phyloP scores from a whole-genome alignment of 202 grass and related monocot species.

The Panicum virgatum region DNA sequence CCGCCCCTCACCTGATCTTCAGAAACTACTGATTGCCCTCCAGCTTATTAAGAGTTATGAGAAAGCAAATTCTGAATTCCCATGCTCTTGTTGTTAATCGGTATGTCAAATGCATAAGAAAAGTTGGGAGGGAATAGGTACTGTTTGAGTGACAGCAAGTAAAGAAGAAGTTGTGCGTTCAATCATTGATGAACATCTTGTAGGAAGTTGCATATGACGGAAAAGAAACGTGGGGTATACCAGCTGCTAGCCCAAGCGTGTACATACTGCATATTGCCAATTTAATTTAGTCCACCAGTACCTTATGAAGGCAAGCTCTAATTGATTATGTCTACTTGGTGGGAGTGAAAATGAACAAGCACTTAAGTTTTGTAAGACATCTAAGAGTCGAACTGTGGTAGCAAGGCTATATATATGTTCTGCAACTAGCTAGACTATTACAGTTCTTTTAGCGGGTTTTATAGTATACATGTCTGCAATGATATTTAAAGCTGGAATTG shows the following conservation, averaged over 20 bases:
- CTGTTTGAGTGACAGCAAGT: constrained; percentile 22
- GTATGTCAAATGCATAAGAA: not conserved
- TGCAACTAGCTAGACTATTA: not conserved
- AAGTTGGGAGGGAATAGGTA: not conserved
- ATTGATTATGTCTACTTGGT: not conserved
- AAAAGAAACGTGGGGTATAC: constrained; percentile 9
- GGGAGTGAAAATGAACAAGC: not conserved
- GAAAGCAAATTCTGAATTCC: not conserved
- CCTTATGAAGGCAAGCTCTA: not conserved
- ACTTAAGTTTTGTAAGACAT: not conserved
- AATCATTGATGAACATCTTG: constrained; percentile 35
- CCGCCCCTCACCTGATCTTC: too few species aligned
- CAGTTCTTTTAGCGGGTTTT: not conserved
- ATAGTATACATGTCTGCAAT: not conserved
- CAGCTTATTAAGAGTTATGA: not conserved
- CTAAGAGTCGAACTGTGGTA: not conserved
- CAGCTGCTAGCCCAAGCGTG: not conserved
- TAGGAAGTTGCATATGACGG: constrained; percentile 21
- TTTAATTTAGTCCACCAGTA: not conserved
- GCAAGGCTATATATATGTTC: not conserved
- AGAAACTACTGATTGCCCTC: not conserved
- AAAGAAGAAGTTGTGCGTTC: constrained; percentile 33
- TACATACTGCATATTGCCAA: not conserved
- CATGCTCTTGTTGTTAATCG: not conserved
- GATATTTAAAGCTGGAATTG: not conserved